Evolutionary conservation across 2,329 filamentous ascomycete genomes (phyloP), one percentile per base, ranked within the genome.

Genomic region (Fusarium sp.): DNA sequence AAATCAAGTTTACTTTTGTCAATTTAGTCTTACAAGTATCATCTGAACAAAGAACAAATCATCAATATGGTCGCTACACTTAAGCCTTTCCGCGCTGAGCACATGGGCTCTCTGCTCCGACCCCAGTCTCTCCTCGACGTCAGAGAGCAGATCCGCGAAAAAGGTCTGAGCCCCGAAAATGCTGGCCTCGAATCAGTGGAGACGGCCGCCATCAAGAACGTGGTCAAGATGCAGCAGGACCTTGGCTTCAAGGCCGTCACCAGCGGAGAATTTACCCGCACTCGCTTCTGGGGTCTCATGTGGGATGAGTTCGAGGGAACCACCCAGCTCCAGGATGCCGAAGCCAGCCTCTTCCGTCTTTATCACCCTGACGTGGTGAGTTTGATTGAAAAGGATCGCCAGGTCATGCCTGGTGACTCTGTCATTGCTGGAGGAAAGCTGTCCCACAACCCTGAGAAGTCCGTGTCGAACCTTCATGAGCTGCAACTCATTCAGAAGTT

Each of bases 71-170:
- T 57, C 1, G 31, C 62, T 24, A 34, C 62, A 21, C 56, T 69
- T 2, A 82, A 82, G 21, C 91, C 91, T 33, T 93, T 92, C 83
- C 86, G 91, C 73, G 92, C 92, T 50, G 92, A 94, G 84, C 91
- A 94, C 73, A 84, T 93, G 73, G 92, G 91, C 72, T 93, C 91
- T 15, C 84, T 94, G 33, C 86, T 93, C 43, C 89, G 92, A n/a
- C 91, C 91, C 8, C 81, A 90, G 62, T 63, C 69, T 22, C 76
- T 79, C 10, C 76, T 79, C 10, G 72, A 77, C 34, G 72, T 74
- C 39, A 72, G 77, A 60, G 70, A 76, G 57, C 62, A 73, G 57
- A 74, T 79, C 56, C 76, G 77, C 22, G 75, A 76, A 22, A 74
- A 75, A 61, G 76, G 75, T 45, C 51, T 77, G 7, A 93, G 57